Conservation (phyloP, 2,329 filamentous ascomycete genomes). For the Trichoderma sp. region DNA sequence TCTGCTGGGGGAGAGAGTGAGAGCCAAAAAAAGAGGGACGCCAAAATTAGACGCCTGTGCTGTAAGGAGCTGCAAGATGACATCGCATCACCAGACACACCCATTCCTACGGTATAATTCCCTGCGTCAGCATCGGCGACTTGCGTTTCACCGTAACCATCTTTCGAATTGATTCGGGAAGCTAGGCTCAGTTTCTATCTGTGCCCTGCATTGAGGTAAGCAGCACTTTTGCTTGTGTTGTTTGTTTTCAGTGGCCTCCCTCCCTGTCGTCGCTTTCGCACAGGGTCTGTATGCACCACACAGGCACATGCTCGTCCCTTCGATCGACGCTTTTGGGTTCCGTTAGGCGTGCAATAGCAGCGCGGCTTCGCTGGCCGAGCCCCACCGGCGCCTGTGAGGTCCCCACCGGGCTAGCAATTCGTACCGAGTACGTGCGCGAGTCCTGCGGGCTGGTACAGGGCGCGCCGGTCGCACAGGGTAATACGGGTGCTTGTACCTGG, state of each 20-base stretch:
- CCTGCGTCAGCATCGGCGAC: slow-evolving; percentile 14
- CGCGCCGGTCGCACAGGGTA: slow-evolving; percentile 5
- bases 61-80: not conserved
- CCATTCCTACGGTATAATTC: slow-evolving; percentile 1
- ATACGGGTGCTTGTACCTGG: not conserved
- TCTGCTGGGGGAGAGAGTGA: not conserved
- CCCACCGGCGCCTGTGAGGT: not conserved
- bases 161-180: not conserved
- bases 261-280: not conserved
- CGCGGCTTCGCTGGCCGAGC: slow-evolving; percentile 23
- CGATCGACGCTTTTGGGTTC: slow-evolving; percentile 26
- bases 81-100: not conserved
- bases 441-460: slow-evolving; percentile 1
- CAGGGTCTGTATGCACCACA: not conserved
- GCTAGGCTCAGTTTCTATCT: not conserved
- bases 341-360: slow-evolving; percentile 27
- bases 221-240: not conserved
- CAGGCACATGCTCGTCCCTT: slow-evolving; percentile 1
- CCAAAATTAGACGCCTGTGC: not conserved
- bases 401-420: slow-evolving; percentile 12
- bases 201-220: slow-evolving; percentile 2
- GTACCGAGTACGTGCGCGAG: slow-evolving; percentile 5
- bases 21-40: slow-evolving; percentile 4
- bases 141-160: not conserved
- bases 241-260: not conserved